Conservation (phyloP, 1,284 basidiomycete species). For the Schizophyllum amplum region DNA sequence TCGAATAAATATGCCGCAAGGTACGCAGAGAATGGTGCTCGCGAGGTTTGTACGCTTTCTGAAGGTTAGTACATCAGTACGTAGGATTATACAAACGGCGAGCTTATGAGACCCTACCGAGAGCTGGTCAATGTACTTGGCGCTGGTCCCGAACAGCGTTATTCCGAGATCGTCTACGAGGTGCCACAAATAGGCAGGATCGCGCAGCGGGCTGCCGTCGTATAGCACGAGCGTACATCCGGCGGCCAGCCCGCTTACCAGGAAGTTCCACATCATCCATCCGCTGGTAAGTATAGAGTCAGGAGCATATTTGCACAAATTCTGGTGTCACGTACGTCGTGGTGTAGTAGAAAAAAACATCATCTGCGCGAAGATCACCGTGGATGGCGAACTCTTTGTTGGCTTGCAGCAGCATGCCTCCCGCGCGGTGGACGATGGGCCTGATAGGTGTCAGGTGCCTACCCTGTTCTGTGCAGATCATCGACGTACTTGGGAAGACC, state of each 20-base stretch:
- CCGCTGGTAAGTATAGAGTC: slow-evolving; percentile 32
- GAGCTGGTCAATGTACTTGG: slow-evolving; percentile 74
- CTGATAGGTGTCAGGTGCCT: slow-evolving; percentile 27
- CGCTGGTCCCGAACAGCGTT: slow-evolving; percentile 78
- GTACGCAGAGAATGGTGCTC: slow-evolving; percentile 55
- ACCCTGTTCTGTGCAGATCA: neutral
- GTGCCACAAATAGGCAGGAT: slow-evolving; percentile 66
- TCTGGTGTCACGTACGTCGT: slow-evolving; percentile 53
- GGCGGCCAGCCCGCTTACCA: slow-evolving; percentile 60
- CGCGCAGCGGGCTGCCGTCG: slow-evolving; percentile 78
- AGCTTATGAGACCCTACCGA: slow-evolving; percentile 39
- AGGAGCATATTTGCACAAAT: slow-evolving; percentile 10
- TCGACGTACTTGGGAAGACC: slow-evolving; percentile 47
- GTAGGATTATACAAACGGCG: slow-evolving; percentile 5
- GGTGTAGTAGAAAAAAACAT: slow-evolving; percentile 85
- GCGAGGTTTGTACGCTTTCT: slow-evolving; percentile 63
- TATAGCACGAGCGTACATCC: slow-evolving; percentile 75
- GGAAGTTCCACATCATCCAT: slow-evolving; percentile 88
- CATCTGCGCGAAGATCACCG: slow-evolving; percentile 59
- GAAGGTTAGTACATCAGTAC: slow-evolving; percentile 3
- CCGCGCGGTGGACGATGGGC: slow-evolving; percentile 78
- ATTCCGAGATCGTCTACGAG: slow-evolving; percentile 68
- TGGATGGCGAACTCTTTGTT: slow-evolving; percentile 79
- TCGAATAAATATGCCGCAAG: slow-evolving; percentile 73
- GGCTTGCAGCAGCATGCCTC: slow-evolving; percentile 80